Conservation (phyloP, 352 stramenopile genomes). For the Phytopythium aichiense region DNA sequence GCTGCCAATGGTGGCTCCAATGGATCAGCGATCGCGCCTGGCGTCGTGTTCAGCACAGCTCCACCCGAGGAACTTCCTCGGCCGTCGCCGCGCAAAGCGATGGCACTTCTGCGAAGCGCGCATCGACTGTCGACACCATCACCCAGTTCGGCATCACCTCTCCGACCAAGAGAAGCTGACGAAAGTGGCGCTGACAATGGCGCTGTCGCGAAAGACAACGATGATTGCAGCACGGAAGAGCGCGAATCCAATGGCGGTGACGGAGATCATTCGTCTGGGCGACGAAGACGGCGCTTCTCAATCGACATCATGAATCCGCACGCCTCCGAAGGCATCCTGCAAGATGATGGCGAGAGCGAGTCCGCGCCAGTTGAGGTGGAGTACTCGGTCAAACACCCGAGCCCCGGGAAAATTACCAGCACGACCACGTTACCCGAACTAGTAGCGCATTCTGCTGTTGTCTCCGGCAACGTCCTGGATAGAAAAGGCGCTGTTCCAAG, state of each 20-base stretch:
- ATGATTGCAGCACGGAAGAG: not conserved
- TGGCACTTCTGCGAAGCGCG: conserved; percentile 25
- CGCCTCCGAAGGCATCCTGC: not conserved
- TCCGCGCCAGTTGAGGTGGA: not conserved
- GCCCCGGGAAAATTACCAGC: not conserved
- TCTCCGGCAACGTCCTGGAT: too few species aligned
- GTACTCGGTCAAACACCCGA: conserved; percentile 2
- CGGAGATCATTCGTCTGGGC: not conserved
- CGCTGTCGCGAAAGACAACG: not conserved
- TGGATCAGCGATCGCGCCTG: conserved; percentile 11
- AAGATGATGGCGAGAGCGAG: not conserved
- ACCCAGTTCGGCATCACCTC: not conserved
- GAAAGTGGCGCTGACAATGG: not conserved
- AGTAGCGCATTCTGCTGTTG: not conserved
- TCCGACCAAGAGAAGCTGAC: not conserved
- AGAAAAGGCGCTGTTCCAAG: not conserved
- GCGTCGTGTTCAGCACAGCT: conserved; percentile 35
- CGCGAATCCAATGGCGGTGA: not conserved
- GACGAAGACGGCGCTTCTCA: not conserved
- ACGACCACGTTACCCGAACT: not conserved
- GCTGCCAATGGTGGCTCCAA: not conserved
- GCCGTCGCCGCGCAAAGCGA: conserved; percentile 32
- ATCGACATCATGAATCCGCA: conserved; percentile 1
- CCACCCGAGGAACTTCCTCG: conserved; percentile 15
- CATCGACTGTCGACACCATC: conserved; percentile 9